Percentiles rank a stretch among this genome's conserved stretches.
phyloP scores from a whole-genome alignment of 441 rosid genomes.

The Arabidopsis lyrata region DNA sequence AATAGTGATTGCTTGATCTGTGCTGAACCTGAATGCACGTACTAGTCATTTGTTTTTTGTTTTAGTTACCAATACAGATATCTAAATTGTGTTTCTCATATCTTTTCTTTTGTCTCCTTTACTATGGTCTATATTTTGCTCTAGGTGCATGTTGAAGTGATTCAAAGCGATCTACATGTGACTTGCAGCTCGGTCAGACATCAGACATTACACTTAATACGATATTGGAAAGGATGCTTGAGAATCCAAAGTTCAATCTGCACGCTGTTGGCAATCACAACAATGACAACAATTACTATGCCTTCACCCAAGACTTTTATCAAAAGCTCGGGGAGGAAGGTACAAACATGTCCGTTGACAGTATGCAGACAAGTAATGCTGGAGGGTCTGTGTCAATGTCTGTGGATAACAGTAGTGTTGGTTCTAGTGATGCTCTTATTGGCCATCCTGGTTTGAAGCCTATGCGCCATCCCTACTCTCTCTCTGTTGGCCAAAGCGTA shows the following conservation, averaged over 20 bases:
- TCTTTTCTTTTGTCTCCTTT: conserved; percentile 4
- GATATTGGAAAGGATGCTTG: conserved; percentile 67
- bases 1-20: not conserved
- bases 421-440: conserved; percentile 85
- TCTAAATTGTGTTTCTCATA: conserved; percentile 4
- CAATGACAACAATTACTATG: conserved; percentile 68
- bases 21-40: not conserved
- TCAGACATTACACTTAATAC: conserved; percentile 43
- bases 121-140: conserved; percentile 24
- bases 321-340: conserved; percentile 78
- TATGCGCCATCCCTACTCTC: conserved; percentile 57
- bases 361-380: conserved; percentile 82
- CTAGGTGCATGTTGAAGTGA: conserved; percentile 35
- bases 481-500: conserved; percentile 76
- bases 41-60: not conserved
- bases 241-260: conserved; percentile 70
- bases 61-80: not conserved
- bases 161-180: conserved; percentile 27
- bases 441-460: conserved; percentile 86
- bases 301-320: conserved; percentile 82
- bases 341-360: conserved; percentile 91
- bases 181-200: conserved; percentile 16
- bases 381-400: conserved; percentile 97
- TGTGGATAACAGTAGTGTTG: conserved; percentile 86
- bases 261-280: conserved; percentile 56